phyloP scores from a whole-genome alignment of 2,329 filamentous ascomycete species.

The Fusarium citri region DNA sequence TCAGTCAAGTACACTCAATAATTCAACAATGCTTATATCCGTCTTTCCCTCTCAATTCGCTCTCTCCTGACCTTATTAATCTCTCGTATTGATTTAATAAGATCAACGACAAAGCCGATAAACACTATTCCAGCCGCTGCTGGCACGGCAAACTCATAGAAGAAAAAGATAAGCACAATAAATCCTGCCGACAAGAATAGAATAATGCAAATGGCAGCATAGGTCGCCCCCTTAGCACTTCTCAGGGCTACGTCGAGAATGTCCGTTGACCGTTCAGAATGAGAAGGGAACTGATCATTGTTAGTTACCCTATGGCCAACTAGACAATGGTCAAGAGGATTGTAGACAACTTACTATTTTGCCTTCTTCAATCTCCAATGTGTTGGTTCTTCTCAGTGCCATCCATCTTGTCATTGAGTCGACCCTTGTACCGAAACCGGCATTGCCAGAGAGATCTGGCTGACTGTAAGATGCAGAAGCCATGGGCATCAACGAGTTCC shows the following conservation, averaged over 20 bases:
- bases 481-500: not conserved
- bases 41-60: not conserved
- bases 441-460: slow-evolving; percentile 17
- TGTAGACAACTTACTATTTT: not conserved
- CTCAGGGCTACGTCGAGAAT: slow-evolving; percentile 4
- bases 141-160: slow-evolving; percentile 16
- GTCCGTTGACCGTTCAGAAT: not conserved
- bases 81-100: not conserved
- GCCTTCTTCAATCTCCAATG: slow-evolving; percentile 15
- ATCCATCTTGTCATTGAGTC: slow-evolving; percentile 17
- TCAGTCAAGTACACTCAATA: not conserved
- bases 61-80: not conserved
- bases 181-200: slow-evolving; percentile 3
- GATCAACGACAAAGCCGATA: not conserved
- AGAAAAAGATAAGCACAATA: slow-evolving; percentile 7
- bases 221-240: slow-evolving; percentile 1
- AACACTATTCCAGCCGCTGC: not conserved
- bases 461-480: slow-evolving; percentile 15
- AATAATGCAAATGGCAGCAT: not conserved
- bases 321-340: not conserved
- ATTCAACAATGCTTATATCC: not conserved
- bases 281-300: not conserved
- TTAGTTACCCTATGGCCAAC: not conserved
- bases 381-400: slow-evolving; percentile 7
- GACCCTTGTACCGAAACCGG: slow-evolving; percentile 10